A percentile compares a stretch with the other conserved stretches of the same genome.
Conservation (phyloP, 2,329 filamentous ascomycete genomes). For the Epichloe coenophiala region DNA sequence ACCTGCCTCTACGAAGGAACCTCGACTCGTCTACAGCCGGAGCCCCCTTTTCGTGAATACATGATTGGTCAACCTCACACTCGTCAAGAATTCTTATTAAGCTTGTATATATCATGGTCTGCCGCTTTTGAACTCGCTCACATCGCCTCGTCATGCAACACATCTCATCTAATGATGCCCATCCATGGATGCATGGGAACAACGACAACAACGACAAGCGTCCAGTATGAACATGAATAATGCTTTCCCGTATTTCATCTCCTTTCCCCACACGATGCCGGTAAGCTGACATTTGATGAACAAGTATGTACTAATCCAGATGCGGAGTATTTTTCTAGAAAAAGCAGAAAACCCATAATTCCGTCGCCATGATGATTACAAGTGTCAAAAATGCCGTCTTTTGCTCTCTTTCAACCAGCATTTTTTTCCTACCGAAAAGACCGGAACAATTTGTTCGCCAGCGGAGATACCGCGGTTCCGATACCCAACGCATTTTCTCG, state of each 20-base stretch:
- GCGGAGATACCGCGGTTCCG: constrained; percentile 21
- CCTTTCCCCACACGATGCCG: neutral
- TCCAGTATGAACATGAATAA: neutral
- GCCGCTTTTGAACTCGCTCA: neutral
- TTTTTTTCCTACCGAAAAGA: constrained; percentile 24
- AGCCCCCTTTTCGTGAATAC: no score
- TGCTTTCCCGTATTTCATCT: neutral
- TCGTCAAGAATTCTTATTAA: neutral
- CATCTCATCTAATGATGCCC: neutral
- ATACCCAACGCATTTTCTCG: constrained; percentile 24
- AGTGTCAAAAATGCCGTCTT: neutral
- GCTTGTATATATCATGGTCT: neutral
- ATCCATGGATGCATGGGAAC: neutral
- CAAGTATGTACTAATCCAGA: no score
- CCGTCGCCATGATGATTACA: neutral
- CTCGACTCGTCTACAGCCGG: no score
- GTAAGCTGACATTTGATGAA: no score
- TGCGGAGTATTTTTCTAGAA: no score
- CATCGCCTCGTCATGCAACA: neutral
- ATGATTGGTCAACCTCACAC: no score
- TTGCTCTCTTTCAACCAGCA: neutral
- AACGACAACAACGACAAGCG: neutral
- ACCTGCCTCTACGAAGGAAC: no score
- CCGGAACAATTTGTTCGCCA: constrained; percentile 29
- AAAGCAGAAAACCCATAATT: neutral